phyloP scores from a whole-genome alignment of 441 rosid species.

The Erodium trifolium region DNA sequence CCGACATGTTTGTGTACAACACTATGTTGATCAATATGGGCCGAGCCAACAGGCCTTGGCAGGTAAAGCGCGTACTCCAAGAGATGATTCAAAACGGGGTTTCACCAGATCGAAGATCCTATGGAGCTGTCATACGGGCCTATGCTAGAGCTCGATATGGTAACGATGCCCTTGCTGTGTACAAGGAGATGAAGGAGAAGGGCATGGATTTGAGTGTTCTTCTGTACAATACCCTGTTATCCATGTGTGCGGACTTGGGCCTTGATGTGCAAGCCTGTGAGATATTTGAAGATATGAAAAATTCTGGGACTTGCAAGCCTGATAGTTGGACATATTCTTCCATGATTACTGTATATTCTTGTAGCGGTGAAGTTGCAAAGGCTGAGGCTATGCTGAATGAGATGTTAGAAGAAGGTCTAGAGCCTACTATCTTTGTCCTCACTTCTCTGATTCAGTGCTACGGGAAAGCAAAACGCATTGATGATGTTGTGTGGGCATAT shows the following conservation, averaged over 20 bases:
- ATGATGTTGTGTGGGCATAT: slow-evolving; percentile 64
- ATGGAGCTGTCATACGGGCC: slow-evolving; percentile 62
- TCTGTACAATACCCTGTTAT: slow-evolving; percentile 70
- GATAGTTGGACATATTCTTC: slow-evolving; percentile 94
- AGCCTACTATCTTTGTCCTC: slow-evolving; percentile 64
- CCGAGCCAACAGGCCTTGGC: slow-evolving; percentile 93
- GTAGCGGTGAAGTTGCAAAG: slow-evolving; percentile 63
- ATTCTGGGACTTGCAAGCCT: slow-evolving; percentile 42
- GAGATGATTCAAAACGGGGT: slow-evolving; percentile 55
- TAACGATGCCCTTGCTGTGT: slow-evolving; percentile 57
- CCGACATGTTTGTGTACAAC: slow-evolving; percentile 57
- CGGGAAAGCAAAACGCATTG: slow-evolving; percentile 60
- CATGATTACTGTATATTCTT: slow-evolving; percentile 61
- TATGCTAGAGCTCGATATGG: slow-evolving; percentile 77
- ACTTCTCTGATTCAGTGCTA: slow-evolving; percentile 89
- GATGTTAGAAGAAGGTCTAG: slow-evolving; percentile 70
- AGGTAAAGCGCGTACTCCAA: slow-evolving; percentile 52
- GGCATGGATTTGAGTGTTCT: slow-evolving; percentile 42
- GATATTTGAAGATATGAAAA: slow-evolving; percentile 64
- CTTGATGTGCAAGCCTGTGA: slow-evolving; percentile 51
- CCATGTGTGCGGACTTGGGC: slow-evolving; percentile 90
- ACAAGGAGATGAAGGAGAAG: slow-evolving; percentile 78
- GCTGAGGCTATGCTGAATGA: slow-evolving; percentile 60
- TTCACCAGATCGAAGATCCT: slow-evolving; percentile 50
- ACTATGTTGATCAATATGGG: slow-evolving; percentile 84